A percentile compares a stretch with the other conserved stretches of the same genome.
These are phyloP conservation scores for Suillus cothurnatus DNA, from an alignment of 768 basidiomycete species.

Conservation along the genomic window DNA sequence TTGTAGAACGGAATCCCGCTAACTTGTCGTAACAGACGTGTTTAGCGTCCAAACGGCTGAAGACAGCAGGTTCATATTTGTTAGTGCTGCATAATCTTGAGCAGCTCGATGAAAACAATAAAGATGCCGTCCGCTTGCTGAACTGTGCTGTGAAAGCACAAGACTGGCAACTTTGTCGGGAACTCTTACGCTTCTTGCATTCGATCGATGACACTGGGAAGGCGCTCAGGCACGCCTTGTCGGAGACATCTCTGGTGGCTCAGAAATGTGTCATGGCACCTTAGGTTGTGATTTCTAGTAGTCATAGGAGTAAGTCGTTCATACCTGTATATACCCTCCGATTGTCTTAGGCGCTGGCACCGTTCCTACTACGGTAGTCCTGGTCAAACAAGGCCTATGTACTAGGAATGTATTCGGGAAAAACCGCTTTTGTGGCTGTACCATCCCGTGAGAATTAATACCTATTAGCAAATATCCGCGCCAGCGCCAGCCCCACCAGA, in stretches of 20 bases:
- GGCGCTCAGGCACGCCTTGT: conserved; percentile 64
- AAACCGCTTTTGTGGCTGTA: neutral
- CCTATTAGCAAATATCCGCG: too few relatives aligned
- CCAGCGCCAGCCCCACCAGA: too few relatives aligned
- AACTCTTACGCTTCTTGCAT: conserved; percentile 88
- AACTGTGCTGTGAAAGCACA: conserved; percentile 72
- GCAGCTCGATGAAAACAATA: conserved; percentile 75
- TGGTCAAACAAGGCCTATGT: neutral
- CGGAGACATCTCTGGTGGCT: conserved; percentile 44
- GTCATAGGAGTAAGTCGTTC: neutral
- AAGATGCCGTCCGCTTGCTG: conserved; percentile 81
- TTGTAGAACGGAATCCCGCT: neutral
- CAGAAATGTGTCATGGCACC: neutral
- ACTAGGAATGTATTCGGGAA: neutral
- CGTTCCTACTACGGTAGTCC: neutral
- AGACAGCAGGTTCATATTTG: conserved; percentile 91
- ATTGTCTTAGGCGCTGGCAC: neutral
- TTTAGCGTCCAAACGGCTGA: conserved; percentile 67
- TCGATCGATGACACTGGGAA: conserved; percentile 87
- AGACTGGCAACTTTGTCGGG: conserved; percentile 91
- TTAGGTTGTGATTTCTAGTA: conserved; percentile 2
- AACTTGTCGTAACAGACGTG: conserved; percentile 58
- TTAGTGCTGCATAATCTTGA: conserved; percentile 94
- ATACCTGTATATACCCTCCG: neutral
- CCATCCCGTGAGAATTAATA: too few relatives aligned